Base-by-base conservation (phyloP, 192 early-diverging fungal species). In the Coemansia sp. region DNA sequence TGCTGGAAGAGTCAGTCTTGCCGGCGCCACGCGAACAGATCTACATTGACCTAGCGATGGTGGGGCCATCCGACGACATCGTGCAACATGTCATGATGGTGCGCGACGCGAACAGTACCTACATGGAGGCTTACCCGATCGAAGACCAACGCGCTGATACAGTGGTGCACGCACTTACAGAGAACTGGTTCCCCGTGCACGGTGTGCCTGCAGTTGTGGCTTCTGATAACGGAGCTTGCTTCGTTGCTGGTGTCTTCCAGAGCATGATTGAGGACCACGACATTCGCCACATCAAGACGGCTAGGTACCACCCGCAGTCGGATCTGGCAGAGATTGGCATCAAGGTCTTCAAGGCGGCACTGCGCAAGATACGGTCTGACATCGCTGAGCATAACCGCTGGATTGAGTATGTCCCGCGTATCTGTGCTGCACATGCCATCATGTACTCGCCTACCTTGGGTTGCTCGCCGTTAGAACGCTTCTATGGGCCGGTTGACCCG, bases 21-120 rank as follows among this genome's bases (percentile, higher is more conserved):
- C 39, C 39, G 39, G 39, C 0, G 6, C 39, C 39, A 40, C 11
- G 39, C 8, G 39, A 10, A 2, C 39, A 40, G 8, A 40, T 40
- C 39, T 40, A 40, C 2, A 11, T 11, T 11, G 39, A 40, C 39
- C 8, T 40, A 40, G 11, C 11, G 11, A 40, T 10, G 8, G 8
- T 11, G 6, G 39, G 39, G 6, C 6, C 39, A 11, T 40, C 8
- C 39, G 39, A 40, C 39, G 39, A 40, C 39, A 11, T 10, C 8
- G 39, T 11, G 39, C 39, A 11, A 40, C 65, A 64, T 31, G 24
- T 48, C 0, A 16, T 50, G 6, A 53, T 62, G 9, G 66, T 63
- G 3, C 45, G 72, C 0, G 54, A 68, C 53, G 72, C 42, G 1
- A 64, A 50, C 33, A 64, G 45, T 33, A 45, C 29, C 29, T 64